Conservation (phyloP, 768 basidiomycete genomes). For the Thelephora ganbajun region DNA sequence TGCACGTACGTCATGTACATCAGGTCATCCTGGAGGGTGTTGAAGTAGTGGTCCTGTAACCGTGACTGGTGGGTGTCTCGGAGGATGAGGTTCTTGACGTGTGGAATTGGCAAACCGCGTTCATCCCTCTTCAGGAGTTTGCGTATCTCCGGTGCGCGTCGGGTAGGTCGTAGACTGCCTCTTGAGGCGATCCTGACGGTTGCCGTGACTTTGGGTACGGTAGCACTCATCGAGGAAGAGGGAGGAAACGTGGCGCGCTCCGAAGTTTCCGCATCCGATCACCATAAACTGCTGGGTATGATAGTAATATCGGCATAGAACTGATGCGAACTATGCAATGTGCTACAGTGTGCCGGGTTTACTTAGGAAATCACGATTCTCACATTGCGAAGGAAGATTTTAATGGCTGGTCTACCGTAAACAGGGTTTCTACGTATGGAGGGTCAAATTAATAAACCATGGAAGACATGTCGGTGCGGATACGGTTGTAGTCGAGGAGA, state of each 20-base stretch:
- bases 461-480: slow-evolving; percentile 73
- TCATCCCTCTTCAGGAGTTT: slow-evolving; percentile 31
- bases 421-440: too few species aligned
- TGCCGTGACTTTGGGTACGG: background rate
- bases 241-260: too few species aligned
- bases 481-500: slow-evolving; percentile 87
- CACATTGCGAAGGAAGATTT: too few species aligned
- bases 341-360: too few species aligned
- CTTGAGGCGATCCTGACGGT: slow-evolving; percentile 1
- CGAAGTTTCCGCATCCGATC: too few species aligned
- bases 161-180: slow-evolving; percentile 10
- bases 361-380: too few species aligned
- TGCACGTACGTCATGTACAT: slow-evolving; percentile 94
- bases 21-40: slow-evolving; percentile 71
- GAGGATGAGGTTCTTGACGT: slow-evolving; percentile 39
- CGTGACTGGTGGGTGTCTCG: slow-evolving; percentile 64
- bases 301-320: too few species aligned
- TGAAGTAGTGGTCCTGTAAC: slow-evolving; percentile 72
- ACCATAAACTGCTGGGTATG: too few species aligned
- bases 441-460: slow-evolving; percentile 40
- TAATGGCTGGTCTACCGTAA: too few species aligned
- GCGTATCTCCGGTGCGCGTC: slow-evolving; percentile 8
- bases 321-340: too few species aligned
- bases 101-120: slow-evolving; percentile 60
- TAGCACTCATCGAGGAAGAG: background rate